Percentiles rank a stretch among this genome's conserved stretches.
Conservation (phyloP, 495 filamentous ascomycete genomes). For the Bathelium albidoporum region DNA sequence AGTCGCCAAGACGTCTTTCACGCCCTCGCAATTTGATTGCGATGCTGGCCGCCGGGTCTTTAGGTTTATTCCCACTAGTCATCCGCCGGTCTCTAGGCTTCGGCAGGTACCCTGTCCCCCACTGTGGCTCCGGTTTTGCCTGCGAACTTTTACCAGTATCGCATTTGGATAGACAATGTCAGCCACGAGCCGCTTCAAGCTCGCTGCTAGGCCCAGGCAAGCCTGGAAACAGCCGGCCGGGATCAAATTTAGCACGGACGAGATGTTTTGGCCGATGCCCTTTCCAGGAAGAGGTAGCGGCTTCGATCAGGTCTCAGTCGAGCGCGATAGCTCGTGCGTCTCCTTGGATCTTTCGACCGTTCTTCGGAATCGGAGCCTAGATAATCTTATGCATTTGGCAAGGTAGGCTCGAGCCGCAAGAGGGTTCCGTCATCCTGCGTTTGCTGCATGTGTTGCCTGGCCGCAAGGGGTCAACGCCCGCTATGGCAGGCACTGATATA, state of each 20-base stretch:
- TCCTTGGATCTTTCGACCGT: not conserved
- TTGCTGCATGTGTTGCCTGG: not conserved
- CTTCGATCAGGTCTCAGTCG: not conserved
- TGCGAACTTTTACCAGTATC: not conserved
- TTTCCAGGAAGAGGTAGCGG: not conserved
- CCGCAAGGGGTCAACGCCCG: not conserved
- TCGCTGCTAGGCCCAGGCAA: not conserved
- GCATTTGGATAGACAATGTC: not conserved
- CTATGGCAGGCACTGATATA: not conserved
- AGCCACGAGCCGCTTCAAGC: not conserved
- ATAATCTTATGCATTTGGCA: not conserved
- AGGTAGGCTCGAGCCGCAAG: slow-evolving; percentile 1
- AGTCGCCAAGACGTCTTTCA: not conserved
- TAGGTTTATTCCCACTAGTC: not conserved
- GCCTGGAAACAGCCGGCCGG: not conserved
- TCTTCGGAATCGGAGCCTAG: not conserved
- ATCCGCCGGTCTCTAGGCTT: not conserved
- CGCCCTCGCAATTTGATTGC: not conserved
- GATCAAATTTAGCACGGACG: not conserved
- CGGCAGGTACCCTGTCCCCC: not conserved
- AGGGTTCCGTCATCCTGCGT: not conserved
- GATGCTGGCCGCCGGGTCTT: not conserved
- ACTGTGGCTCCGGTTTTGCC: not conserved
- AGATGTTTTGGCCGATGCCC: not conserved
- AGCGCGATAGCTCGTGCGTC: not conserved